These are phyloP conservation scores for Apiotrichum mycotoxinovorans DNA, from an alignment of 1,284 basidiomycete species.

Conservation along the genomic window DNA sequence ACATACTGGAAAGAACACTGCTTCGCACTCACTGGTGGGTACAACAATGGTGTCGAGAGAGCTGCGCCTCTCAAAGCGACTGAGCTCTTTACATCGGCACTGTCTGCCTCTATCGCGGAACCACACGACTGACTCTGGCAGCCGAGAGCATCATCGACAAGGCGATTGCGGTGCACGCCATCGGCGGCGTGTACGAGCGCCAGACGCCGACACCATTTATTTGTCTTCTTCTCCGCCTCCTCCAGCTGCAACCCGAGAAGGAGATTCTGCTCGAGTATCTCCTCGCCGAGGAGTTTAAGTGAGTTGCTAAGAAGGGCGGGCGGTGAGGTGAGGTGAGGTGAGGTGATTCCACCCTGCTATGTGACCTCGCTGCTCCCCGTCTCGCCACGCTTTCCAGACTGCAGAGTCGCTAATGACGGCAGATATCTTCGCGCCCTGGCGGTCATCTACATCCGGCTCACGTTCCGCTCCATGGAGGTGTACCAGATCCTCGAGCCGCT, in stretches of 20 bases:
- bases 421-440: conserved; percentile 92
- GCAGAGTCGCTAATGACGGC: conserved; percentile 2
- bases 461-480: conserved; percentile 82
- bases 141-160: conserved; percentile 92
- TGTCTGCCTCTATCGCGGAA: too few relatives aligned
- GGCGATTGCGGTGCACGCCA: conserved; percentile 72
- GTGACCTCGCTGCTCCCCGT: too few relatives aligned
- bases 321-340: neutral
- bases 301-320: conserved; percentile 34
- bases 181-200: conserved; percentile 88
- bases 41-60: neutral
- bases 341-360: too few relatives aligned
- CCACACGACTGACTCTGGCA: too few relatives aligned
- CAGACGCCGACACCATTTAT: conserved; percentile 88
- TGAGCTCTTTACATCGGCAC: too few relatives aligned
- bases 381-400: neutral
- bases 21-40: conserved; percentile 79
- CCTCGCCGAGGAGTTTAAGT: conserved; percentile 97
- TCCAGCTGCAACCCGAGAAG: conserved; percentile 96
- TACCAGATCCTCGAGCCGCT: conserved; percentile 91
- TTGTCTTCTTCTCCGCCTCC: conserved; percentile 84
- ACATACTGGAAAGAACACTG: conserved; percentile 96
- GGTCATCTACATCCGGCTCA: conserved; percentile 91
- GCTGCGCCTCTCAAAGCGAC: too few relatives aligned
- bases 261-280: conserved; percentile 94